These are phyloP conservation scores for Phlebopus sp. DNA, from an alignment of 1,284 basidiomycete species.

Conservation along the genomic window DNA sequence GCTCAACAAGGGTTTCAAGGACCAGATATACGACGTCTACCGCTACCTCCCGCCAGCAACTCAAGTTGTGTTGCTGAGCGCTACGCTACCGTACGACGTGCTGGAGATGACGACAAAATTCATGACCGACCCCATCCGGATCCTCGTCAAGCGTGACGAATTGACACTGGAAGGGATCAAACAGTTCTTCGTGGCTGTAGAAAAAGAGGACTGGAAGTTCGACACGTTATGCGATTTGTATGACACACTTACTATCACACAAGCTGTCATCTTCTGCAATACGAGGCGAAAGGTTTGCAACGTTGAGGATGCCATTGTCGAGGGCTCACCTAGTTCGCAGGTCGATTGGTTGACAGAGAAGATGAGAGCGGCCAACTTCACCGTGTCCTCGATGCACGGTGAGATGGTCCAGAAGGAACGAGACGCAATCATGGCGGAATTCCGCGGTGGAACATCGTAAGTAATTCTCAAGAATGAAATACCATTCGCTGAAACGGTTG, in stretches of 20 bases:
- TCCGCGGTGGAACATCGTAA: constrained; percentile 90
- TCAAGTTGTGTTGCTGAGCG: constrained; percentile 95
- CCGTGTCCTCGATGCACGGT: constrained; percentile 96
- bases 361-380: constrained; percentile 96
- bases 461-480: constrained; percentile 32
- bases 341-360: constrained; percentile 99
- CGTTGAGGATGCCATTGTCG: background rate
- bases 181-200: constrained; percentile 99
- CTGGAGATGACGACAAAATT: constrained; percentile 99
- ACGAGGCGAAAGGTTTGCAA: constrained; percentile 85
- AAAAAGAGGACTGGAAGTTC: constrained; percentile 99
- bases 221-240: constrained; percentile 98
- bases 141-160: constrained; percentile 99
- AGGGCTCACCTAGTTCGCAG: constrained; percentile 37
- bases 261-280: constrained; percentile 99
- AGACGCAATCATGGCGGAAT: constrained; percentile 98
- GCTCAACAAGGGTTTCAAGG: constrained; percentile 98
- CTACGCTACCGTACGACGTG: constrained; percentile 96
- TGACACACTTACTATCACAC: constrained; percentile 98
- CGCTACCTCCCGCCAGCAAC: constrained; percentile 98
- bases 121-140: constrained; percentile 99
- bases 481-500: constrained; percentile 11
- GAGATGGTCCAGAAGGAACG: constrained; percentile 99
- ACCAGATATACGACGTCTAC: constrained; percentile 99
- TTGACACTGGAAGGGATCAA: constrained; percentile 99